Base-by-base conservation (phyloP, 176 grass and related monocot genomes). In the Avena atlantica region DNA sequence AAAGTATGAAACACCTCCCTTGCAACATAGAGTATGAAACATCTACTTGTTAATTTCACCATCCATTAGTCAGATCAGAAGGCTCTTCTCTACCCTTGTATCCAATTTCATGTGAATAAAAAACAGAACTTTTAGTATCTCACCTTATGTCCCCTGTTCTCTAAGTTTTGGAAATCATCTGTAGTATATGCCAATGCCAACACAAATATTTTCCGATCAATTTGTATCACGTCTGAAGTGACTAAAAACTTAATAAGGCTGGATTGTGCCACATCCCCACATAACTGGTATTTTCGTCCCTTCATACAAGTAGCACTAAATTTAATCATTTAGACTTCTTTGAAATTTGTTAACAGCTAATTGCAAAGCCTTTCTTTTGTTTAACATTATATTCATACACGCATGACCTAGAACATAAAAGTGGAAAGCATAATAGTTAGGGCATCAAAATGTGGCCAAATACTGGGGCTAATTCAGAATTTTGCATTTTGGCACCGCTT, bases 1-100 rank as follows among this genome's bases (percentile, higher is more conserved):
- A 57, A 45, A 63, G 37, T 34, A 63, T 76, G 56, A 65, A 13
- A 76, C 25, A 65, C 37, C 24, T 51, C 23, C 49, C 72, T 52
- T 52, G 47, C 21, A 52, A 75, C 72, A 75, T 3, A 75, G 12
- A 40, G 27, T 75, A 27, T 75, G 72, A 75, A 75, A 27, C 48
- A 27, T 16, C 23, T 76, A 76, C 9, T 52, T 27, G 31, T 58
- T 24, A 9, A 23, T 31, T 51, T 60, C 70, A 52, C 17, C 58
- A 36, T 85, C 70, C 1, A 36, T 84, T 85, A 76, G 42, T 75
- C 62, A 75, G 23, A 50, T 74, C 57, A 10, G 31, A 65, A 4
- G 59, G 45, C 3, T 51, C 12, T 17, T 50, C 10, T 44, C 53
- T 23, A 12, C 83, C 58, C 7, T 76, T 20, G 17, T 20, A 76